Percentiles rank a stretch among this genome's conserved stretches.
Evolutionary conservation across 257 asterid genomes (phyloP).

Genomic region (Ligustrum vulgare): DNA sequence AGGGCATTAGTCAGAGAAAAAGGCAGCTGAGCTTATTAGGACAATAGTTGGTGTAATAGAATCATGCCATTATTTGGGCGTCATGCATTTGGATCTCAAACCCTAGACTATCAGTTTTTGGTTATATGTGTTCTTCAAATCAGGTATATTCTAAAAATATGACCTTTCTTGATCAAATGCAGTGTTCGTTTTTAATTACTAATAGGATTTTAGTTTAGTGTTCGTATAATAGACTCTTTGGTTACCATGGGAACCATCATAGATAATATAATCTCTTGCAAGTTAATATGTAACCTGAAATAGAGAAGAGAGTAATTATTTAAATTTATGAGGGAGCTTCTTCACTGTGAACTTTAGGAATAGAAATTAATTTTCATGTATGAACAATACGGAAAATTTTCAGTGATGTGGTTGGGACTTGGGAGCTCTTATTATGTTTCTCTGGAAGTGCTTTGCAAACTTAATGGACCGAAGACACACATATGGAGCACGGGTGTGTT

Average conservation of each 20-base stretch:
- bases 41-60: constrained; percentile 10
- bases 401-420: constrained; percentile 30
- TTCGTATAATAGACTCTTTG: too few species aligned
- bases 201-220: too few species aligned
- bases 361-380: neutral
- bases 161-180: neutral
- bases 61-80: constrained; percentile 15
- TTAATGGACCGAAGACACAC: constrained; percentile 32
- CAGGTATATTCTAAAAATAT: constrained; percentile 1
- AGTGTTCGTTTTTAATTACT: too few species aligned
- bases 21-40: constrained; percentile 14
- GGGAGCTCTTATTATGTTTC: constrained; percentile 38
- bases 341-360: neutral
- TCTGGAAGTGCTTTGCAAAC: constrained; percentile 32
- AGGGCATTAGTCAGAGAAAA: constrained; percentile 17
- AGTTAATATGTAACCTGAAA: neutral
- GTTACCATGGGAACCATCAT: too few species aligned
- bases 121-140: neutral
- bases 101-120: constrained; percentile 11
- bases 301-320: neutral
- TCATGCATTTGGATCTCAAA: constrained; percentile 16
- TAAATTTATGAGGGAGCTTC: neutral
- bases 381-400: constrained; percentile 12
- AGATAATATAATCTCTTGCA: neutral
- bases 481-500: constrained; percentile 40